Conservation (phyloP, 768 basidiomycete species). For the Tylopilus vinaceipallidus region DNA sequence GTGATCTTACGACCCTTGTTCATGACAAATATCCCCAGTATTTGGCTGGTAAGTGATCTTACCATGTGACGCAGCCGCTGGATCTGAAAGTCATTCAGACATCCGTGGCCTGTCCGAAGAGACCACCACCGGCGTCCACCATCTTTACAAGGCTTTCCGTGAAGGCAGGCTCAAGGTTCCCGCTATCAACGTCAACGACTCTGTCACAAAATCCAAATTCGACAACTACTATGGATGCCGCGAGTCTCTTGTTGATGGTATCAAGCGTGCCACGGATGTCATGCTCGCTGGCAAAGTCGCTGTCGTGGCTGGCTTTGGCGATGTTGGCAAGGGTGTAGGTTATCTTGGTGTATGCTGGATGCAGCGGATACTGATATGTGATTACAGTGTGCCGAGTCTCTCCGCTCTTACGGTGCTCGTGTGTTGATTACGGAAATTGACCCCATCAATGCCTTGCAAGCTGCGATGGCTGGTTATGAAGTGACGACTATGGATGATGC, state of each 20-base stretch:
- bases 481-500: constrained; percentile 99
- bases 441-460: constrained; percentile 99
- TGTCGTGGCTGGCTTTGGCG: constrained; percentile 97
- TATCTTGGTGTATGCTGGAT: background rate
- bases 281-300: constrained; percentile 99
- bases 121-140: constrained; percentile 99
- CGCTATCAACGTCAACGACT: constrained; percentile 99
- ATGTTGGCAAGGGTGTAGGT: constrained; percentile 98
- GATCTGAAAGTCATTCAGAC: constrained; percentile 39
- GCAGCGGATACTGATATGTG: background rate
- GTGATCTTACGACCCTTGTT: constrained; percentile 91
- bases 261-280: constrained; percentile 99
- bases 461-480: constrained; percentile 99
- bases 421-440: constrained; percentile 98
- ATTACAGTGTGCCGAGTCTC: constrained; percentile 90
- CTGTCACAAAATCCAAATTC: constrained; percentile 99
- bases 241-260: constrained; percentile 98
- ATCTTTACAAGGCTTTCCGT: constrained; percentile 96
- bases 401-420: constrained; percentile 95
- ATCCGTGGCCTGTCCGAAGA: constrained; percentile 97
- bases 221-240: constrained; percentile 99
- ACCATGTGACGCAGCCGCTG: background rate
- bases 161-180: constrained; percentile 95
- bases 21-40: constrained; percentile 96
- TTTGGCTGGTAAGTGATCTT: constrained; percentile 53